Evolutionary conservation across 768 basidiomycete species (phyloP).

Genomic region (Naganishia antarctica): DNA sequence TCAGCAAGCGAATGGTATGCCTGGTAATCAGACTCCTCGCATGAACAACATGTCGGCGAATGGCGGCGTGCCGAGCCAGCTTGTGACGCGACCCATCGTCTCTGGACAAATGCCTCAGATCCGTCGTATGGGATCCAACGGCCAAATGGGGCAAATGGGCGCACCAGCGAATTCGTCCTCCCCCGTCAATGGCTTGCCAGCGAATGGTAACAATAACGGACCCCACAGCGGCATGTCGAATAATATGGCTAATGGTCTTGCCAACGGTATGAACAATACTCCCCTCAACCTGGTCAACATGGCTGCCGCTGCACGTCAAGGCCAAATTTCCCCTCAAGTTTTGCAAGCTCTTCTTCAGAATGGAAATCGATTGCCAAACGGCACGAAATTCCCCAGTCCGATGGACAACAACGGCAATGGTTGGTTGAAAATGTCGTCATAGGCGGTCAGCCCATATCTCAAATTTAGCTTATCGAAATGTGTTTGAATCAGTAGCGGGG

Average conservation of each 20-base stretch:
- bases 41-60: background rate
- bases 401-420: conserved; percentile 24
- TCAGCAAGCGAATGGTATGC: conserved; percentile 18
- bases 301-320: conserved; percentile 24
- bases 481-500: conserved; percentile 20
- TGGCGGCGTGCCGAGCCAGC: conserved; percentile 6
- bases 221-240: background rate
- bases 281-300: conserved; percentile 18
- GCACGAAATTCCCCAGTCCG: conserved; percentile 13
- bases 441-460: conserved; percentile 19
- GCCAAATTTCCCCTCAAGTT: conserved; percentile 22
- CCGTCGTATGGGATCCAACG: conserved; percentile 25
- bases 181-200: conserved; percentile 21
- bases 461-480: conserved; percentile 20
- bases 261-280: conserved; percentile 12
- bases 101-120: conserved; percentile 27
- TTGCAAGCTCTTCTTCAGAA: conserved; percentile 13
- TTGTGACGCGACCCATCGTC: conserved; percentile 12
- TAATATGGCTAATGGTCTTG: background rate
- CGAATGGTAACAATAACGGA: background rate
- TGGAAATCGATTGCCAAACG: conserved; percentile 5
- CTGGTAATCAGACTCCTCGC: conserved; percentile 14
- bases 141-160: conserved; percentile 22
- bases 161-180: conserved; percentile 20
- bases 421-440: conserved; percentile 21